Percentiles rank a stretch among this genome's conserved stretches.
Evolutionary conservation across 805 yeast species (phyloP).

Genomic region (Suhomyces xylopsoci): DNA sequence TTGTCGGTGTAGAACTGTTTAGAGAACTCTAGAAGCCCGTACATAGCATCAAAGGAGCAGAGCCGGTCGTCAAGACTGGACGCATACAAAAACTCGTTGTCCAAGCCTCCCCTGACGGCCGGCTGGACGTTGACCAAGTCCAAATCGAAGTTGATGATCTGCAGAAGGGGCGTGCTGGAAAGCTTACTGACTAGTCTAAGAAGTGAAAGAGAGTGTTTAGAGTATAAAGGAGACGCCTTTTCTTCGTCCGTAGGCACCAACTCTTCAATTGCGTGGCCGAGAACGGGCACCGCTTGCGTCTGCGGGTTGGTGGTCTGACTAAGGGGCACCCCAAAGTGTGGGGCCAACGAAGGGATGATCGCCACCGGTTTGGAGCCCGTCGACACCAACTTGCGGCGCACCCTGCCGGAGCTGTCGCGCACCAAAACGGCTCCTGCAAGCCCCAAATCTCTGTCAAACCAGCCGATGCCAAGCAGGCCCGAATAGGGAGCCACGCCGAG

Average conservation of each 20-base stretch:
- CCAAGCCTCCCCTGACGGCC: constrained; percentile 36
- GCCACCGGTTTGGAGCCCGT: constrained; percentile 38
- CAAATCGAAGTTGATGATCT: constrained; percentile 32
- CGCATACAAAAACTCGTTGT: constrained; percentile 35
- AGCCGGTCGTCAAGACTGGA: constrained; percentile 42
- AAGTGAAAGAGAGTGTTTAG: constrained; percentile 30
- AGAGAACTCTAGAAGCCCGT: constrained; percentile 26
- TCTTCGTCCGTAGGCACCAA: constrained; percentile 29
- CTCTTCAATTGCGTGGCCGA: constrained; percentile 21
- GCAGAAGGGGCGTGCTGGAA: constrained; percentile 17
- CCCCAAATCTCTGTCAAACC: constrained; percentile 44
- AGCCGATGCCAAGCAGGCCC: constrained; percentile 30
- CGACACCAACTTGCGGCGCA: constrained; percentile 24
- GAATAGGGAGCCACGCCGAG: constrained; percentile 43
- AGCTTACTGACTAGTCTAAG: constrained; percentile 30
- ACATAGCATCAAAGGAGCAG: constrained; percentile 38
- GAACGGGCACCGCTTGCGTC: constrained; percentile 38
- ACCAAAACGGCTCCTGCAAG: constrained; percentile 37
- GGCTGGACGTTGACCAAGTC: constrained; percentile 36
- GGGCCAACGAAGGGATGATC: constrained; percentile 39
- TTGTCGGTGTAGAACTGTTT: constrained; percentile 10
- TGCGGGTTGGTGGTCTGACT: constrained; percentile 31
- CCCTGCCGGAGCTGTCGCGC: constrained; percentile 13
- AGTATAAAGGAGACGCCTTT: constrained; percentile 21
- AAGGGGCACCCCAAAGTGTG: constrained; percentile 30